Evolutionary conservation across 345 rosid genomes (phyloP).

Genomic region (Turnera subulata): DNA sequence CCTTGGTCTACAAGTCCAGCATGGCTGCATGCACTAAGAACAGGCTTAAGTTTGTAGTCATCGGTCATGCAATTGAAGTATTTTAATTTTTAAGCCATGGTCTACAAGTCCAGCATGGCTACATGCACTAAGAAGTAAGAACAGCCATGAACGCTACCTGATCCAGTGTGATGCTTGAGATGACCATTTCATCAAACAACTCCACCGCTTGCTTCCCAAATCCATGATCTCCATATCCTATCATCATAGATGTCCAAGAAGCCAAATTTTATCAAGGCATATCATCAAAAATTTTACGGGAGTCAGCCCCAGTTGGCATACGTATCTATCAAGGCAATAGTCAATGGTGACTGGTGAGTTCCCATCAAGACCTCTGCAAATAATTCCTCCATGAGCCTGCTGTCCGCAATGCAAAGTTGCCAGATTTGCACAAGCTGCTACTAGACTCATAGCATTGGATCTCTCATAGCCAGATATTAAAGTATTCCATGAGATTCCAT

Average conservation of each 20-base stretch:
- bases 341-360: slow-evolving; percentile 50
- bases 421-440: slow-evolving; percentile 74
- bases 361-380: slow-evolving; percentile 52
- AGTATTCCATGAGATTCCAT: slow-evolving; percentile 84
- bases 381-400: slow-evolving; percentile 74
- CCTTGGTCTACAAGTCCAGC: slow-evolving; percentile 82
- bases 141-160: slow-evolving; percentile 78
- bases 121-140: slow-evolving; percentile 72
- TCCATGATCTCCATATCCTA: slow-evolving; percentile 85
- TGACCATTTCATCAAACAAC: slow-evolving; percentile 77
- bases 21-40: slow-evolving; percentile 80
- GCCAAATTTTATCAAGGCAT: slow-evolving; percentile 49
- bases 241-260: slow-evolving; percentile 96
- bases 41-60: slow-evolving; percentile 46
- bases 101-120: slow-evolving; percentile 84
- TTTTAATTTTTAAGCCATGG: slow-evolving; percentile 70
- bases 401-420: slow-evolving; percentile 64
- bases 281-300: slow-evolving; percentile 49
- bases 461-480: slow-evolving; percentile 70
- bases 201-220: slow-evolving; percentile 60
- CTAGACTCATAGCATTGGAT: slow-evolving; percentile 44
- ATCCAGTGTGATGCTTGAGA: slow-evolving; percentile 65
- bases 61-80: slow-evolving; percentile 54
- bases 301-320: slow-evolving; percentile 84
- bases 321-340: slow-evolving; percentile 79